Evolutionary conservation across 176 grass and related monocot genomes (phyloP).

Genomic region (Alloteropsis semialata): DNA sequence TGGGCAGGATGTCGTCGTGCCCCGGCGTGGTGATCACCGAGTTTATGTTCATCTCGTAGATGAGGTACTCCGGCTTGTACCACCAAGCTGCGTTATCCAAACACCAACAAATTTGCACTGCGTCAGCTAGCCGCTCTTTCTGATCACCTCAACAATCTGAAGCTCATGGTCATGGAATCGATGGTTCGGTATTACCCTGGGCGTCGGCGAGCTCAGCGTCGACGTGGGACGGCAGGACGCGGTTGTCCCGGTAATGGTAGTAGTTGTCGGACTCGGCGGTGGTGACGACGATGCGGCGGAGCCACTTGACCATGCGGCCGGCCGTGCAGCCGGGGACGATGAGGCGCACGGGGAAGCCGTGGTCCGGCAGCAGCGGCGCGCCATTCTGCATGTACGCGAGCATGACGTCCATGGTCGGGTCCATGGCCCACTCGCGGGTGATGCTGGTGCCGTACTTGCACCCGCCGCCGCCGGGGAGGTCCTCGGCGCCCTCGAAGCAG

Average conservation of each 20-base stretch:
- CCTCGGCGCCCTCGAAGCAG: conserved; percentile 49
- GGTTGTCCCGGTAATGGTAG: conserved; percentile 91
- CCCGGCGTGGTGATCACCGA: no score
- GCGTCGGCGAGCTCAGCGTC: conserved; percentile 89
- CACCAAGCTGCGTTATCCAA: no score
- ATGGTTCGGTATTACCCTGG: conserved; percentile 49
- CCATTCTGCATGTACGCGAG: conserved; percentile 95
- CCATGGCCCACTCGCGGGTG: conserved; percentile 57
- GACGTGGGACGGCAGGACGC: conserved; percentile 78
- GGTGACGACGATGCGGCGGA: conserved; percentile 74
- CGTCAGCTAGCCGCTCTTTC: no score
- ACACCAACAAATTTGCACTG: no score
- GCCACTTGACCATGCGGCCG: conserved; percentile 96
- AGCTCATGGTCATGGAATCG: no score
- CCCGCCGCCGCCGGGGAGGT: conserved; percentile 69
- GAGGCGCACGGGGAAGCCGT: conserved; percentile 69
- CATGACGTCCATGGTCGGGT: conserved; percentile 64
- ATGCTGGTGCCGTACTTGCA: conserved; percentile 85
- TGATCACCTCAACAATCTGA: no score
- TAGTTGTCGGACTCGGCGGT: conserved; percentile 69
- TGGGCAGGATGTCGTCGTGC: no score
- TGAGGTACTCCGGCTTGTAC: no score
- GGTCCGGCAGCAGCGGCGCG: conserved; percentile 60
- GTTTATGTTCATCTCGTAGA: no score
- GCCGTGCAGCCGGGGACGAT: conserved; percentile 80